Percentiles rank a stretch among this genome's conserved stretches.
Conservation (phyloP, 1,284 basidiomycete species). For the Cryptococcus sp. region DNA sequence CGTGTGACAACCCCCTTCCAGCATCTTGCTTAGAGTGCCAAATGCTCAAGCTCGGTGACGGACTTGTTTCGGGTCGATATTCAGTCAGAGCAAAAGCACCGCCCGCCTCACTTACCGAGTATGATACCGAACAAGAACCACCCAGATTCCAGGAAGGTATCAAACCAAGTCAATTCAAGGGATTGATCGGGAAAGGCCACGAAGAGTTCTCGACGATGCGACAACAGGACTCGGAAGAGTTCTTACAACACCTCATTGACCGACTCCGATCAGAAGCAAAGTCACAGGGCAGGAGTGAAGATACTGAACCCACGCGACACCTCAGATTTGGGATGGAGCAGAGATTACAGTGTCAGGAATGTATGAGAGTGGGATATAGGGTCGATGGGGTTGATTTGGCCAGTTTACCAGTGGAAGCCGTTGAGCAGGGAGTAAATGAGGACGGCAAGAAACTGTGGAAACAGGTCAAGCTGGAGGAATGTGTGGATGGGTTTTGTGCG, state of each 20-base stretch:
- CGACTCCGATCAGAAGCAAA: slow-evolving; percentile 64
- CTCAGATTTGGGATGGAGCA: slow-evolving; percentile 85
- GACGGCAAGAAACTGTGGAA: slow-evolving; percentile 65
- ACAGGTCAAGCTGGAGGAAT: slow-evolving; percentile 63
- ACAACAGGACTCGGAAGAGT: slow-evolving; percentile 97
- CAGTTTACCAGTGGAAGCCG: slow-evolving; percentile 72
- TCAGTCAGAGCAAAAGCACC: slow-evolving; percentile 57
- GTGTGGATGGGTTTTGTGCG: slow-evolving; percentile 64
- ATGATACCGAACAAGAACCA: slow-evolving; percentile 24
- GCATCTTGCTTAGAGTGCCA: slow-evolving; percentile 91
- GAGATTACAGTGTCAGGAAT: slow-evolving; percentile 73
- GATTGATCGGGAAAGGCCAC: slow-evolving; percentile 86
- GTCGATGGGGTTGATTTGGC: slow-evolving; percentile 73
- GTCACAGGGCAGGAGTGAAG: slow-evolving; percentile 47
- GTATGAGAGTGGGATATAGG: slow-evolving; percentile 82
- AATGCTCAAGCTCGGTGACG: slow-evolving; percentile 87
- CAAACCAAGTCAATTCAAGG: slow-evolving; percentile 79
- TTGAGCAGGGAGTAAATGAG: slow-evolving; percentile 54
- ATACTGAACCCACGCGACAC: slow-evolving; percentile 62
- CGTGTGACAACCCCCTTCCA: slow-evolving; percentile 67
- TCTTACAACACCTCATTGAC: slow-evolving; percentile 75
- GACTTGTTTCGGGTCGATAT: slow-evolving; percentile 87
- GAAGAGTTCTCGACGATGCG: slow-evolving; percentile 94
- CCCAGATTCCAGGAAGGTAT: slow-evolving; percentile 77
- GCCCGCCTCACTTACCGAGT: slow-evolving; percentile 31